phyloP scores from a whole-genome alignment of 257 asterid species.

The Echites panduratus region DNA sequence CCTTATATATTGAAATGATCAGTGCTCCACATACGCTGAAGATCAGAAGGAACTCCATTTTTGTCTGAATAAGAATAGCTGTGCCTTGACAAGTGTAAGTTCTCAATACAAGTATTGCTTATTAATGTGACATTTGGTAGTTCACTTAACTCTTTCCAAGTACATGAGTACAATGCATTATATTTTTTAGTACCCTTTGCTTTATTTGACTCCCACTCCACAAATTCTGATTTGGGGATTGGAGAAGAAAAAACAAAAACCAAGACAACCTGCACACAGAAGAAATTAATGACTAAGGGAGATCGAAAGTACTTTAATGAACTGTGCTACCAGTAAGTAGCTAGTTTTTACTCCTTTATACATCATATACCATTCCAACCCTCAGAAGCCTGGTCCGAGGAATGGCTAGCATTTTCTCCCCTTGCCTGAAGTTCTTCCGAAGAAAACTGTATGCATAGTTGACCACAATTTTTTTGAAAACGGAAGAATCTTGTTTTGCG shows the following conservation, averaged over 20 bases:
- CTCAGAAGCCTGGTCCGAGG: conserved; percentile 53
- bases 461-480: conserved; percentile 31
- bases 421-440: conserved; percentile 61
- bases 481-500: conserved; percentile 42
- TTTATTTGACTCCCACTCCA: background rate
- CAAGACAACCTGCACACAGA: background rate
- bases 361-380: conserved; percentile 70
- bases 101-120: too few relatives aligned
- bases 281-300: background rate
- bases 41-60: too few relatives aligned
- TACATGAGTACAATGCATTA: too few relatives aligned
- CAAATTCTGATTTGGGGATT: too few relatives aligned
- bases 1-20: too few relatives aligned
- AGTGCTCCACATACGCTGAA: too few relatives aligned
- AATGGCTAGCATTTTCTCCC: conserved; percentile 51
- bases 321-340: background rate
- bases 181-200: too few relatives aligned
- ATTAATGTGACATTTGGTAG: too few relatives aligned
- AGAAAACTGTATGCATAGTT: conserved; percentile 39
- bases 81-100: too few relatives aligned
- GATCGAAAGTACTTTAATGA: background rate
- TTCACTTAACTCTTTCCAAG: too few relatives aligned
- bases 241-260: too few relatives aligned
- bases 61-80: too few relatives aligned
- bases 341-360: conserved; percentile 14